Percentiles rank a stretch among this genome's conserved stretches.
Conservation (phyloP, 352 stramenopile genomes). For the Pythium dissimile region DNA sequence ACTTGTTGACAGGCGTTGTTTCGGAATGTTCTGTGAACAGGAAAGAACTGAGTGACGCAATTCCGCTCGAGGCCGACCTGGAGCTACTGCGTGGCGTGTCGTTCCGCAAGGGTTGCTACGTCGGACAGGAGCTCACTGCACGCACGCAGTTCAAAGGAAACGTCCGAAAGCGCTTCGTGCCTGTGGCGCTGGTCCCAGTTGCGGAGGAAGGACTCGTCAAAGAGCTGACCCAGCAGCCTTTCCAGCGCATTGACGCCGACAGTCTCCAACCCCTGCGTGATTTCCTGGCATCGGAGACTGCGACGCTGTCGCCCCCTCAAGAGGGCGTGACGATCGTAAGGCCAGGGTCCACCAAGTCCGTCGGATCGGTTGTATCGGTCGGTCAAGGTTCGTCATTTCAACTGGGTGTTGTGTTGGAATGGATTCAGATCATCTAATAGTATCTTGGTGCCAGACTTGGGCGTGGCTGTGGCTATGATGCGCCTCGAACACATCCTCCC, state of each 20-base stretch:
- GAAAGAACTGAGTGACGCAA: conserved; percentile 68
- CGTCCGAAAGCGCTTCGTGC: conserved; percentile 79
- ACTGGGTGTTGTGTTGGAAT: not conserved
- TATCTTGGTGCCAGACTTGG: conserved; percentile 26
- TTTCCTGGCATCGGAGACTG: conserved; percentile 36
- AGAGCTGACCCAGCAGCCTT: conserved; percentile 45
- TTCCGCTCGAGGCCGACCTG: conserved; percentile 92
- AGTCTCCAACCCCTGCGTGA: conserved; percentile 36
- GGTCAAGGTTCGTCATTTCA: conserved; percentile 25
- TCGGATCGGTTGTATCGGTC: conserved; percentile 49
- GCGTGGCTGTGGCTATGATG: conserved; percentile 69
- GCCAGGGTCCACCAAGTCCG: conserved; percentile 51
- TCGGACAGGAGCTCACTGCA: conserved; percentile 93
- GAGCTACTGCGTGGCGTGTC: conserved; percentile 89
- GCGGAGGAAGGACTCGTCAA: conserved; percentile 47
- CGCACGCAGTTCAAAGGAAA: conserved; percentile 92
- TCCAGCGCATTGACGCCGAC: conserved; percentile 50
- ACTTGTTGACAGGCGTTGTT: too few species aligned
- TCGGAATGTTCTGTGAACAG: conserved; percentile 16
- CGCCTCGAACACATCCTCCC: conserved; percentile 62
- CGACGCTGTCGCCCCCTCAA: conserved; percentile 17
- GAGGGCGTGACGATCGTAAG: conserved; percentile 50
- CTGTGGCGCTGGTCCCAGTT: conserved; percentile 61
- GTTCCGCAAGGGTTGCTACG: conserved; percentile 95
- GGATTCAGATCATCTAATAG: not conserved